Conservation (phyloP, 169 alveolate species). For the Condylostoma magnum region DNA sequence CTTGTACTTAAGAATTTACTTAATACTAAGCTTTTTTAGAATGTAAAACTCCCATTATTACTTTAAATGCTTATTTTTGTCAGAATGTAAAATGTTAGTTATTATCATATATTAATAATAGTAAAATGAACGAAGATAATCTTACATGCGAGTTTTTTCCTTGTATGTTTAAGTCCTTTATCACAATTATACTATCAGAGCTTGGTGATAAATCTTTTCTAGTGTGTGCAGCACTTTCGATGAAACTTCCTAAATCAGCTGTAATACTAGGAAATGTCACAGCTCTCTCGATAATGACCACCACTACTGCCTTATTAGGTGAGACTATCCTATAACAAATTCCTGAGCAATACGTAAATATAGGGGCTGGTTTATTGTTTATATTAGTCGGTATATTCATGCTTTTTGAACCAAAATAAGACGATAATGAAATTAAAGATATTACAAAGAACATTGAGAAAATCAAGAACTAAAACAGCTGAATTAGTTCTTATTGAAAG, state of each 20-base stretch:
- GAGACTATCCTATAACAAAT: conserved; percentile 37
- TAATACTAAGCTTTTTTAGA: no score
- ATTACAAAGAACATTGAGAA: conserved; percentile 20
- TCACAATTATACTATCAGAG: conserved; percentile 61
- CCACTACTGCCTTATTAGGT: conserved; percentile 56
- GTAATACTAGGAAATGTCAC: conserved; percentile 56
- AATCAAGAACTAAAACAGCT: not conserved
- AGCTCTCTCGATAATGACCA: conserved; percentile 66
- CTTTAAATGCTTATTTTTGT: no score
- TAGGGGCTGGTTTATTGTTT: conserved; percentile 41
- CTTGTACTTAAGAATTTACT: no score
- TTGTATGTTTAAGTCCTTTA: no score
- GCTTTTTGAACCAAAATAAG: conserved; percentile 44
- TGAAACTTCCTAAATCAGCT: conserved; percentile 47
- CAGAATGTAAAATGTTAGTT: no score
- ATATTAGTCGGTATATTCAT: conserved; percentile 39
- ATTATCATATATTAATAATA: no score
- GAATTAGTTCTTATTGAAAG: not conserved
- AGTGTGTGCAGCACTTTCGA: conserved; percentile 60
- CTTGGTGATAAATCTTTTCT: conserved; percentile 78
- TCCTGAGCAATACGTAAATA: conserved; percentile 36
- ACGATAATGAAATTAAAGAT: conserved; percentile 31
- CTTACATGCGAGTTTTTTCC: no score
- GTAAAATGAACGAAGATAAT: no score
- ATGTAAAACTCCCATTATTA: no score